Base-by-base conservation (phyloP, 2,329 filamentous ascomycete species). In the Drechslera avenae region DNA sequence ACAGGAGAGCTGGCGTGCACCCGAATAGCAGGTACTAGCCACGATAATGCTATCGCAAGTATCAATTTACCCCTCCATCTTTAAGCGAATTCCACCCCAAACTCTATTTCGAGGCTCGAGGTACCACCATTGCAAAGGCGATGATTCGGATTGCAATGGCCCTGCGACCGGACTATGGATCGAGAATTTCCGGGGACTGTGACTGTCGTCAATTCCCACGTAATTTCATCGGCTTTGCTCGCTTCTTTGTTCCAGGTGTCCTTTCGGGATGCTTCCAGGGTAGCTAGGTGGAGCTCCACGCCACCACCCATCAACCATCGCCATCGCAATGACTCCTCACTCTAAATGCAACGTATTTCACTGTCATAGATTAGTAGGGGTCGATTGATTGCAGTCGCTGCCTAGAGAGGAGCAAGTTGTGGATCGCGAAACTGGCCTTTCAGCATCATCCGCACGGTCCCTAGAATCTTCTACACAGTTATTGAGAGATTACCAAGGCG, bases 231-330 rank as follows among this genome's bases (percentile, higher is more conserved):
- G 17, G 14, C 16, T 18, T 17, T 31, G 23, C 19, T 34, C 37
- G 42, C 18, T 33, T 26, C 31, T 46, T 43, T 19, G 33, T 42
- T 52, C 39, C 49, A 52, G 32, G 44, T 52, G 49, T 52, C 49
- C 49, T 52, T 52, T 35, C 33, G 34, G 32, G 34, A 13, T 14
- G 8, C 30, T 44, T 28, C 46, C 26, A 37, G 28, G 26, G 14
- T 32, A 14, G 46, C 46, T 33, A 51, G 28, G 43, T 32, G 28
- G 33, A 44, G 39, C 30, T 47, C 39, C 39, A 51, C 41, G 18
- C 35, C 31, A 30, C 43, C 44, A 33, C 43, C 32, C 10, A 45
- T 39, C 10, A 40, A 36, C 31, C 36, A 21, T 17, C 32, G 41
- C 32, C 42, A 41, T 37, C 33, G 46, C 33, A 18, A 41, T 47